Base-by-base conservation (phyloP, 805 yeast species). In the Kodamaea jinghongensis region DNA sequence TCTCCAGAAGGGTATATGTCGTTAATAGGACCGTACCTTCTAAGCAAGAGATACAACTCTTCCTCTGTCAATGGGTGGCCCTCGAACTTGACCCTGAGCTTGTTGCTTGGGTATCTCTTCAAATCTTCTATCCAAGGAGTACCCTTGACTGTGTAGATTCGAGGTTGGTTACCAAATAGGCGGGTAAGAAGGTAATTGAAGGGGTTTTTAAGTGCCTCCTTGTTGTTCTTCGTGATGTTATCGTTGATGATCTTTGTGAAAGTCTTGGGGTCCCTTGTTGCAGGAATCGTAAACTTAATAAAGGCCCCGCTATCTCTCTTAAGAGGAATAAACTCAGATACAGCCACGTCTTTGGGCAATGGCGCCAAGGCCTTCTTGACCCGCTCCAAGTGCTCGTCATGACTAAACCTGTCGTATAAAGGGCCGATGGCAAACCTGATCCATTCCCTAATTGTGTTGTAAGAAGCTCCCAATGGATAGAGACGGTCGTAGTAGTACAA, bases 71-170 rank as follows among this genome's bases (percentile, higher is more conserved):
- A 63, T 4, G 80, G 71, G 0, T 80, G 79, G 1, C 96, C 97
- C 48, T 83, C 88, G 56, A 83, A 90, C 17, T 73, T 70, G 4
- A 91, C 79, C 39, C 76, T 74, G 16, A 93, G 61, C 10, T 70
- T 69, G 6, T 72, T 63, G 39, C 83, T 79, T 6, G 96, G 95
- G 47, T 73, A 76, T 45, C 96, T 66, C 50, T 86, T 76, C 58
- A 93, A 68, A 57, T 93, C 99, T 63, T 91, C 98, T 44, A 93
- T 84, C 96, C 97, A 91, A 0, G 99, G 99, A 1, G 76, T 70
- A 45, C 99, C 99, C 50, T 84, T 82, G 1, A 93, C 97, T 1
- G 85, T 81, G 53, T 72, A 82, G 38, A 75, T 83, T 43, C 67
- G 65, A 2, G 83, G 84, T 41, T 61, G 66, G 1, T 51, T 44